Base-by-base conservation (phyloP, 106 monocot species). In the Gastrodia elata region DNA sequence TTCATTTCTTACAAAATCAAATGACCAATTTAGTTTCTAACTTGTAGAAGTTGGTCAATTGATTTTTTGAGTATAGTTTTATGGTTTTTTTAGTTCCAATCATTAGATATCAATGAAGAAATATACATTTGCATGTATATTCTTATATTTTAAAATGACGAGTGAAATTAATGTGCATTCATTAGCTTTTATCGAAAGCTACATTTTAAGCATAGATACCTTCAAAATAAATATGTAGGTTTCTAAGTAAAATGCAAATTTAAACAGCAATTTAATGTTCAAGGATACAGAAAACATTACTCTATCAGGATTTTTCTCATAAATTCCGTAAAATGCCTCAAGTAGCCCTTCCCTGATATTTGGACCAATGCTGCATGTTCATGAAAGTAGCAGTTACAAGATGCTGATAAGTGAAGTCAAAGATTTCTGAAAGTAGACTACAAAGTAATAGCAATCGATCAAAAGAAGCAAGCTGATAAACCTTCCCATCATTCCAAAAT, bases 401-500 rank as follows among this genome's bases (percentile, higher is more conserved):
- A 67, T 38, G 37, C 36, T 20, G 27, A 32, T 43, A 15, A 59
- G 76, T 30, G 37, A 35, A 28, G 65, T 10, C 55, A 61, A 55
- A 41, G 10, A 65, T 52, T 37, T 77, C 24, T 9, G 61, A 30
- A 64, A 28, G 38, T 37, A 41, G 9, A 36, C 68, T 25, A 30
- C 22, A 70, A 39, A 14, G 0, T n/a, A 74, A 59, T 16, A 26
- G 28, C 34, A 65, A 73, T 48, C 72, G 44, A 41, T 70, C 35
- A 75, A 39, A 33, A 48, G 49, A 59, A 36, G 13, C 25, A 76
- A 68, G 52, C 15, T 57, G 11, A 39, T 30, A 52, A 40, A 98
- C 97, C 97, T 93, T 86, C 97, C 97, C 97, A 98, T 98, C 97
- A 98, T 98, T 77, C 97, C 97, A 79, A 98, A 98, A 77, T 98